Evolutionary conservation across 75 land plant genomes (phyloP), one percentile per base, ranked within the genome.

Genomic region (Pseudotsuga menziesii): DNA sequence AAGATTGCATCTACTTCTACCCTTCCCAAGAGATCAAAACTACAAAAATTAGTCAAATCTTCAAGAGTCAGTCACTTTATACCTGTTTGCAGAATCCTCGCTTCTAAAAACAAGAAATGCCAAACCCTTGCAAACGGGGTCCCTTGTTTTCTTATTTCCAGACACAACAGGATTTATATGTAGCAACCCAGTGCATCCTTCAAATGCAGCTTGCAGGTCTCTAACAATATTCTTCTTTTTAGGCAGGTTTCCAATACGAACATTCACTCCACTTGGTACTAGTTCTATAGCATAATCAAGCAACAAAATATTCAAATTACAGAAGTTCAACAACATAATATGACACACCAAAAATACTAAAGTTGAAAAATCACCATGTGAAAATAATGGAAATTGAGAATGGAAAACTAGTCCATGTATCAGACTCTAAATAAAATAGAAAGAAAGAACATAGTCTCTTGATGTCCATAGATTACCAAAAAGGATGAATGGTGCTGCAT

Each of bases 101-200:
- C 84, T 81, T 32, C 76, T 73, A 62, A 93, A 81, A 41, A 88
- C 77, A 19, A 95, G 73, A 71, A 91, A 87, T 44, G 92, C 98
- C 73, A 82, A 86, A 11, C 98, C 98, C 77, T 88, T 93, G 84
- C 98, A 95, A 76, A 95, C 54, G 6, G 98, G 98, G 55, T 93
- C 98, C 59, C 89, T 86, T 14, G 98, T 95, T 83, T 91, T 95
- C 76, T 90, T 84, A 71, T 87, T 91, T 57, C 95, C 95, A 75
- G 80, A 72, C 61, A 89, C 91, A 61, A 77, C 87, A 19, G 98
- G 94, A 32, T 60, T 77, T 64, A 95, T 89, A 32, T 84, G 84
- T 4, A 91, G 35, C 35, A 95, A 75, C 5, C 98, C 96, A 66
- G 84, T 83, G 55, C 88, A 85, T 15, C 75, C 87, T 85, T 86